A percentile compares a stretch with the other conserved stretches of the same genome.
phyloP scores from a whole-genome alignment of 2,329 filamentous ascomycete species.

The Neonectria coccinea region DNA sequence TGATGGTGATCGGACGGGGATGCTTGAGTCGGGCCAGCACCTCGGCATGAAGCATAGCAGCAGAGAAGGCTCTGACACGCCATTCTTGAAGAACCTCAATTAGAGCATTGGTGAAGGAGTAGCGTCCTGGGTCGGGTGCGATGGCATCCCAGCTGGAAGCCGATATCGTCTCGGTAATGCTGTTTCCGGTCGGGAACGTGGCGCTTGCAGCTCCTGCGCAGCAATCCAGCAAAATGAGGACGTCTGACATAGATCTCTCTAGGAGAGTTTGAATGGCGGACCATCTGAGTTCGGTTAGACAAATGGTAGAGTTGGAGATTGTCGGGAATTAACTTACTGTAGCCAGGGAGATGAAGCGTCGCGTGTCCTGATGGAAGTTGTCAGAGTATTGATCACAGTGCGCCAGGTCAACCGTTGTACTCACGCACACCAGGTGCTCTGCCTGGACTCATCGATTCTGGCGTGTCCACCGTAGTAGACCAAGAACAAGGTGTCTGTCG shows the following conservation, averaged over 20 bases:
- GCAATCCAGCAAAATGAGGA: slow-evolving; percentile 69
- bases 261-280: slow-evolving; percentile 70
- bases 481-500: slow-evolving; percentile 66
- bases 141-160: slow-evolving; percentile 73
- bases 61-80: slow-evolving; percentile 66
- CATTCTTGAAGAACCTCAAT: slow-evolving; percentile 71
- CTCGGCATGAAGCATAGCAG: slow-evolving; percentile 71
- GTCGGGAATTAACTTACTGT: slow-evolving; percentile 55
- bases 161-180: slow-evolving; percentile 72
- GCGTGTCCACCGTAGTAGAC: slow-evolving; percentile 72
- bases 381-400: slow-evolving; percentile 21
- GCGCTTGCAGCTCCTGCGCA: slow-evolving; percentile 71
- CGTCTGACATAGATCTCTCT: slow-evolving; percentile 68
- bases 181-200: slow-evolving; percentile 68
- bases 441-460: slow-evolving; percentile 68
- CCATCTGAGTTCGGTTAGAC: slow-evolving; percentile 55
- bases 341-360: slow-evolving; percentile 65
- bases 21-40: slow-evolving; percentile 70
- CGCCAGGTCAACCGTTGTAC: slow-evolving; percentile 40
- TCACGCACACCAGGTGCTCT: slow-evolving; percentile 71
- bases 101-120: slow-evolving; percentile 69
- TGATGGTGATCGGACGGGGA: slow-evolving; percentile 67
- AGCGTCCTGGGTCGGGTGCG: slow-evolving; percentile 68
- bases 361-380: slow-evolving; percentile 55
- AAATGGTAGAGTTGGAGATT: not conserved